phyloP scores from a whole-genome alignment of 352 stramenopile genomes.

The Phytopythium vexans region DNA sequence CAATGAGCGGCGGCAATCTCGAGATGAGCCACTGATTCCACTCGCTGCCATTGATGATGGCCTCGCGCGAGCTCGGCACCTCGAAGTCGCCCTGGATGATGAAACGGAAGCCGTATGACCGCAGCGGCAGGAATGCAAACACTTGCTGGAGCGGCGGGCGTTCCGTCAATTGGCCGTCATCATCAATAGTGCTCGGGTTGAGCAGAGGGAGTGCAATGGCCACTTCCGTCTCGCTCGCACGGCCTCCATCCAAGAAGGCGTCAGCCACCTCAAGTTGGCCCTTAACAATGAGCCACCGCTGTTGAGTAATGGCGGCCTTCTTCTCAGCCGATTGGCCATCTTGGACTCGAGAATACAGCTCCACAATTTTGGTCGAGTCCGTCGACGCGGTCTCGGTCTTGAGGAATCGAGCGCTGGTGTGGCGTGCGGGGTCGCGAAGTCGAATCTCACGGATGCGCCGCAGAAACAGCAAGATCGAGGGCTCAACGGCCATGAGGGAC shows the following conservation, averaged over 20 bases:
- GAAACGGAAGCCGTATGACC: slow-evolving; percentile 82
- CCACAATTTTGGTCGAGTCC: slow-evolving; percentile 15
- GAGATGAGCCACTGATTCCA: slow-evolving; percentile 89
- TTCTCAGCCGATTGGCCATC: slow-evolving; percentile 7
- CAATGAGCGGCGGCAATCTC: slow-evolving; percentile 57
- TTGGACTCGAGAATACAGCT: slow-evolving; percentile 30
- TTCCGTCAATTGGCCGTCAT: slow-evolving; percentile 9
- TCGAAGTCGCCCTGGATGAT: slow-evolving; percentile 88
- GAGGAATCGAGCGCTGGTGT: slow-evolving; percentile 34
- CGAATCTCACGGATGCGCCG: slow-evolving; percentile 62
- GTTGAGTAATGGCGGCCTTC: slow-evolving; percentile 16
- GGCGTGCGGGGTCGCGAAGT: slow-evolving; percentile 38
- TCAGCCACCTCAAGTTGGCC: slow-evolving; percentile 17
- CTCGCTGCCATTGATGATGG: slow-evolving; percentile 75
- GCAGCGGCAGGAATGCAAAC: slow-evolving; percentile 80
- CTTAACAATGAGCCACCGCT: slow-evolving; percentile 68
- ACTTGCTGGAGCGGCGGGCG: slow-evolving; percentile 67
- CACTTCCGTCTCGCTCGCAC: slow-evolving; percentile 40
- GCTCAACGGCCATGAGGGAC: slow-evolving; percentile 66
- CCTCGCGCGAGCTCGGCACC: slow-evolving; percentile 80
- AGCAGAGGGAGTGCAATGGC: slow-evolving; percentile 49
- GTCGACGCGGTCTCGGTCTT: slow-evolving; percentile 34
- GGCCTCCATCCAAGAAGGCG: not conserved
- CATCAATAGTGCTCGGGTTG: not conserved
- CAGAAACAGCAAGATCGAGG: slow-evolving; percentile 80